Conservation (phyloP, 2,329 filamentous ascomycete species). For the Mycocentrospora acerina region DNA sequence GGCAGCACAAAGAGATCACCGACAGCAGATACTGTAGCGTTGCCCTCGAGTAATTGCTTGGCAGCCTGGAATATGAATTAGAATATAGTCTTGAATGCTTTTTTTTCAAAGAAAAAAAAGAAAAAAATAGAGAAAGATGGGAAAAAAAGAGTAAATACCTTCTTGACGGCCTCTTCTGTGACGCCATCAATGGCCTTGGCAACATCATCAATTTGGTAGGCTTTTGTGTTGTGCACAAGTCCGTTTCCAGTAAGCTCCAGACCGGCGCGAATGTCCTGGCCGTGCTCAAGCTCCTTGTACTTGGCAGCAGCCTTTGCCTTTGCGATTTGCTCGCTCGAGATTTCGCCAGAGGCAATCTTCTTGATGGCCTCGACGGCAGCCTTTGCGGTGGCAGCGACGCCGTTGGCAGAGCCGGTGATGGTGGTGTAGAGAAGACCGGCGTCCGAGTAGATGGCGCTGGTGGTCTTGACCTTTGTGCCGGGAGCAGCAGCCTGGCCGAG, state of each 20-base stretch:
- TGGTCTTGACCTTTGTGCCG: constrained; percentile 69
- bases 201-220: constrained; percentile 79
- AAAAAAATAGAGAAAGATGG: neutral
- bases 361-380: constrained; percentile 80
- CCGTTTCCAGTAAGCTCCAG: constrained; percentile 83
- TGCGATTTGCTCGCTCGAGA: constrained; percentile 81
- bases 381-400: constrained; percentile 72
- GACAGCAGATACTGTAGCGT: constrained; percentile 84
- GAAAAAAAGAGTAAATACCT: too few relatives aligned
- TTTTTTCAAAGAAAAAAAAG: too few relatives aligned
- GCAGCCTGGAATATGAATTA: constrained; percentile 63
- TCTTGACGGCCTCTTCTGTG: constrained; percentile 79
- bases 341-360: constrained; percentile 72
- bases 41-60: constrained; percentile 82
- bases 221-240: constrained; percentile 76
- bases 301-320: constrained; percentile 94
- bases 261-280: constrained; percentile 74
- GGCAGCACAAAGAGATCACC: constrained; percentile 91
- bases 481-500: constrained; percentile 74
- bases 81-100: too few relatives aligned
- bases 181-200: constrained; percentile 79
- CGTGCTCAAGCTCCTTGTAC: constrained; percentile 83
- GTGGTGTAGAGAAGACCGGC: constrained; percentile 86
- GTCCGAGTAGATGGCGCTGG: constrained; percentile 87
- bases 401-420: constrained; percentile 71